Conservation (phyloP, 1,139 yeast species). For the Candida sanyaensis region DNA sequence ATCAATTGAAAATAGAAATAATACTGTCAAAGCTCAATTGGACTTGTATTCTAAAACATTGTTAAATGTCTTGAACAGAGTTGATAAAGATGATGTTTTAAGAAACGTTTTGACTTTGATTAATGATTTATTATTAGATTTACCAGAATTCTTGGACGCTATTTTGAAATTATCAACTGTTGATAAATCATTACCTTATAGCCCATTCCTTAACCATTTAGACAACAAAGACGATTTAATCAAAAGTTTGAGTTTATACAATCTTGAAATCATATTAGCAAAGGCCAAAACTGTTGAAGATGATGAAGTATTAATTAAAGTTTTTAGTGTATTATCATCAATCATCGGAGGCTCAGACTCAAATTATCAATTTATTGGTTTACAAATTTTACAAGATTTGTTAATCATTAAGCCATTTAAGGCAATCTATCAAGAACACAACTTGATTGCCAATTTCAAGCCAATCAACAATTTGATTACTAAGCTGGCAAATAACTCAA, state of each 20-base stretch:
- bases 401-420: slow-evolving; percentile 63
- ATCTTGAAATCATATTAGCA: slow-evolving; percentile 42
- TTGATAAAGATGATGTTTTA: slow-evolving; percentile 66
- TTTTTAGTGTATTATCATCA: slow-evolving; percentile 45
- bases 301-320: slow-evolving; percentile 35
- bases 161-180: slow-evolving; percentile 47
- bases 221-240: slow-evolving; percentile 47
- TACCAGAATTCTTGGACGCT: slow-evolving; percentile 47
- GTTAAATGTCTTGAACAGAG: slow-evolving; percentile 55
- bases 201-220: slow-evolving; percentile 56
- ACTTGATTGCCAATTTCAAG: slow-evolving; percentile 53
- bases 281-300: slow-evolving; percentile 24
- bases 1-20: slow-evolving; percentile 37
- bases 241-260: slow-evolving; percentile 47
- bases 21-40: slow-evolving; percentile 45
- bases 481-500: slow-evolving; percentile 38
- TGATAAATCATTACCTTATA: slow-evolving; percentile 55
- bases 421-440: slow-evolving; percentile 53
- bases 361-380: slow-evolving; percentile 62
- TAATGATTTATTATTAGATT: slow-evolving; percentile 57
- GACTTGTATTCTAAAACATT: slow-evolving; percentile 59
- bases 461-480: slow-evolving; percentile 44
- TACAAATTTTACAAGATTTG: slow-evolving; percentile 67
- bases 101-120: slow-evolving; percentile 71
- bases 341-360: slow-evolving; percentile 51